Percentiles rank a stretch among this genome's conserved stretches.
Evolutionary conservation across 2,329 filamentous ascomycete genomes (phyloP).

Genomic region (Pezicula radicicola): DNA sequence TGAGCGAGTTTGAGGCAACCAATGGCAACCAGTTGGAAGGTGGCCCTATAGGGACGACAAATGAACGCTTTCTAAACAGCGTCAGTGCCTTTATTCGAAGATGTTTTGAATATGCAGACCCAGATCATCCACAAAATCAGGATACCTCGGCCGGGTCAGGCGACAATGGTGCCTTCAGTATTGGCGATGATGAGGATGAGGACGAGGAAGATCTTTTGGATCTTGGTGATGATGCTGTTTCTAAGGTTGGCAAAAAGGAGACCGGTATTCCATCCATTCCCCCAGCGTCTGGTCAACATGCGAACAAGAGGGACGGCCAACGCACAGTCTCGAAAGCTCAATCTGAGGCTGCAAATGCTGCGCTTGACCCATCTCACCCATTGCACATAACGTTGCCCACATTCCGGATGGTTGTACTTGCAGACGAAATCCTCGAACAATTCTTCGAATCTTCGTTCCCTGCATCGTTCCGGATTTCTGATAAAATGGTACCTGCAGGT

Average conservation of each 20-base stretch:
- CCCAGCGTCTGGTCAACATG: conserved; percentile 8
- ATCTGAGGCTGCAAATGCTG: conserved; percentile 79
- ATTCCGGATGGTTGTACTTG: conserved; percentile 97
- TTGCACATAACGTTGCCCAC: conserved; percentile 95
- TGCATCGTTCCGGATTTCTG: conserved; percentile 83
- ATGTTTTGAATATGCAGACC: conserved; percentile 97
- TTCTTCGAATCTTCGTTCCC: conserved; percentile 98
- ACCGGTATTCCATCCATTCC: conserved; percentile 18
- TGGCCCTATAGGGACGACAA: conserved; percentile 55
- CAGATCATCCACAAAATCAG: conserved; percentile 70
- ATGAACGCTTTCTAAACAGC: conserved; percentile 87
- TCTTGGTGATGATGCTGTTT: conserved; percentile 43
- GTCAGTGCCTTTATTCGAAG: conserved; percentile 94
- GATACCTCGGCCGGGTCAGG: conserved; percentile 30
- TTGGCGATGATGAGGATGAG: conserved; percentile 70
- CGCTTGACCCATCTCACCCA: conserved; percentile 88
- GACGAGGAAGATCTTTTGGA: conserved; percentile 58
- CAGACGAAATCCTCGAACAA: conserved; percentile 90
- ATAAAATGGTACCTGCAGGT: conserved; percentile 43
- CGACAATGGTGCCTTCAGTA: conserved; percentile 57
- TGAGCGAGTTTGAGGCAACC: conserved; percentile 40
- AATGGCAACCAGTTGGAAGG: conserved; percentile 27
- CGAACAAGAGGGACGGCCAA: conserved; percentile 21
- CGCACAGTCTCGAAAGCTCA: conserved; percentile 57
- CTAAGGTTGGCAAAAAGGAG: conserved; percentile 32